Evolutionary conservation across 306 rosid species (phyloP).

Genomic region (Gleditsia sinensis): DNA sequence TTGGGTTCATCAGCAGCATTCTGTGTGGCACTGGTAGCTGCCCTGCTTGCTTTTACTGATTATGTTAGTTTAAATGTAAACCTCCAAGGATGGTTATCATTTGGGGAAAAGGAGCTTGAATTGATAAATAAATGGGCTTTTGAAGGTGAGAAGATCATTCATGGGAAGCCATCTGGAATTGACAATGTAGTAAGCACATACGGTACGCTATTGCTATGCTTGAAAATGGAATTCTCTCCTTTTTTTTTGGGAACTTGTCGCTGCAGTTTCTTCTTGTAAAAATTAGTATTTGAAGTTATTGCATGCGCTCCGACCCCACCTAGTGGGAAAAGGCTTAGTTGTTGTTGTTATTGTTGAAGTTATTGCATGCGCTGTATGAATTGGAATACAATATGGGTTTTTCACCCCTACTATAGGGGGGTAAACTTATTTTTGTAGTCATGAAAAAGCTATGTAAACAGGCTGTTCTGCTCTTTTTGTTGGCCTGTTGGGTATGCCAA

Average conservation of each 20-base stretch:
- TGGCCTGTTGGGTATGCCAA: neutral
- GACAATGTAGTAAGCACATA: constrained; percentile 91
- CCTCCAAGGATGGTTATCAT: constrained; percentile 67
- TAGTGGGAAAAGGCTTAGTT: no score
- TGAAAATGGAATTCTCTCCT: neutral
- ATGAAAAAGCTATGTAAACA: neutral
- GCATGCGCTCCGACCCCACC: no score
- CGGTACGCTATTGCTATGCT: constrained; percentile 50
- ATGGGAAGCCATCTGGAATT: constrained; percentile 96
- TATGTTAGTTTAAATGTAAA: constrained; percentile 52
- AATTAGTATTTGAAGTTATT: neutral
- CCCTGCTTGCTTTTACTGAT: constrained; percentile 68
- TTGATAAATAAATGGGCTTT: constrained; percentile 90
- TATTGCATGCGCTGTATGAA: constrained; percentile 9
- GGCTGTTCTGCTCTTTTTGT: neutral
- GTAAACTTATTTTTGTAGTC: constrained; percentile 1
- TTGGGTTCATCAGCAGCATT: constrained; percentile 87
- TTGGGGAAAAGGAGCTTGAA: constrained; percentile 61
- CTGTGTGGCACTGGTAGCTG: constrained; percentile 78
- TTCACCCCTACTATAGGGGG: neutral
- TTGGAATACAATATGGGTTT: neutral
- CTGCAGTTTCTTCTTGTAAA: neutral
- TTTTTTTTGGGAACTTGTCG: neutral
- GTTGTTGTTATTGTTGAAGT: no score
- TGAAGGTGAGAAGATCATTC: constrained; percentile 93